Evolutionary conservation across 202 grass and related monocot species (phyloP).

Genomic region (Schoenoplectus tabernaemontani): DNA sequence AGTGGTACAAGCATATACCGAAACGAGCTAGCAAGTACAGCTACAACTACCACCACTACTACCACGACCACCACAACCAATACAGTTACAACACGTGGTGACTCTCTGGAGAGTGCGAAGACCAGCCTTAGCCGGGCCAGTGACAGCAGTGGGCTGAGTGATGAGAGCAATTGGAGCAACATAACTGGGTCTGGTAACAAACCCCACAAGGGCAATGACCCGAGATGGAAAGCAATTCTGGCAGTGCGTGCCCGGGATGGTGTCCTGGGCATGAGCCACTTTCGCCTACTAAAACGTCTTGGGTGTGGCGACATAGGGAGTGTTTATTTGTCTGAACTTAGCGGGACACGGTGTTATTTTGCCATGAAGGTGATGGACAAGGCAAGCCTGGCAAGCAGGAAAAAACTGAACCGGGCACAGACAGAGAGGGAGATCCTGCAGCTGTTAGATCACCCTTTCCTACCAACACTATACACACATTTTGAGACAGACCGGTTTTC

Average conservation of each 20-base stretch:
- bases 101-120: conserved; percentile 74
- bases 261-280: conserved; percentile 84
- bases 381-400: conserved; percentile 68
- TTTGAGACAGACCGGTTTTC: conserved; percentile 96
- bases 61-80: conserved; percentile 50
- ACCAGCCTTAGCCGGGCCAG: conserved; percentile 91
- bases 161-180: conserved; percentile 90
- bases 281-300: conserved; percentile 76
- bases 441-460: conserved; percentile 91
- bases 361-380: conserved; percentile 98
- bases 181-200: conserved; percentile 70
- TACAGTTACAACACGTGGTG: conserved; percentile 41
- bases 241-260: conserved; percentile 65
- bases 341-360: conserved; percentile 80
- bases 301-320: conserved; percentile 92
- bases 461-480: conserved; percentile 92
- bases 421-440: conserved; percentile 93
- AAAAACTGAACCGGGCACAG: conserved; percentile 84
- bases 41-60: conserved; percentile 30
- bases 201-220: conserved; percentile 95
- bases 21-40: conserved; percentile 39
- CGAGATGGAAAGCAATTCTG: conserved; percentile 80
- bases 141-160: conserved; percentile 81
- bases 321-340: conserved; percentile 89
- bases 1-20: conserved; percentile 60